Evolutionary conservation across 2,329 filamentous ascomycete genomes (phyloP), one percentile per base, ranked within the genome.

Genomic region (Talaromyces rugulosus): DNA sequence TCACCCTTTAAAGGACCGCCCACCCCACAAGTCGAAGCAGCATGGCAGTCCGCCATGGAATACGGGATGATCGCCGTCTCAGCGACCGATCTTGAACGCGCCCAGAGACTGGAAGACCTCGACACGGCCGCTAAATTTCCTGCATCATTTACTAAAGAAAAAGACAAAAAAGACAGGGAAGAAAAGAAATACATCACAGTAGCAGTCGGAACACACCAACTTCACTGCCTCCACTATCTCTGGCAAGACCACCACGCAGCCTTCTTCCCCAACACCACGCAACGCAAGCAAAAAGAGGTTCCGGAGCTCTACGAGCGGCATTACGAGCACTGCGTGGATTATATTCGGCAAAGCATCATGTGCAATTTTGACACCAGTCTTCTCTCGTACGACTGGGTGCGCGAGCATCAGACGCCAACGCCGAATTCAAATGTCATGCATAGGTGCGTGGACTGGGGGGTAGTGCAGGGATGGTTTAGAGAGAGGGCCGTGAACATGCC

Each of bases 281-380:
- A 34, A 14, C 50, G 50, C 31, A 60, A 60, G 51, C 31, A 56
- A 27, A 54, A 44, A 31, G 58, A 60, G 5, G 47, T 52, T n/a
- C 58, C 58, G 1, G 31, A 40, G 50, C 23, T 60, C 11, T 60
- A 60, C 11, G 58, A 60, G 34, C 47, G 36, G 12, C 58, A 60
- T 60, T 60, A 60, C 18, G 58, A 60, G 34, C 58, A 60, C 34
- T 60, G 58, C 18, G 50, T 60, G 28, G 58, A 60, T 36, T 53
- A 51, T 31, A 60, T 60, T 7, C 33, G 58, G 28, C 58, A 60
- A 34, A 52, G 34, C 23, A 52, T 60, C 23, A 60, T 60, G 58
- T 60, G 58, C 8, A 47, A 34, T 54, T 52, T 53, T 34, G 58
- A 60, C 27, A 60, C 58, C 18, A 50, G 50, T 16, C n/a, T 60